These are phyloP conservation scores for Penicillium sp. DNA, from an alignment of 2,329 filamentous ascomycete genomes.

Conservation along the genomic window DNA sequence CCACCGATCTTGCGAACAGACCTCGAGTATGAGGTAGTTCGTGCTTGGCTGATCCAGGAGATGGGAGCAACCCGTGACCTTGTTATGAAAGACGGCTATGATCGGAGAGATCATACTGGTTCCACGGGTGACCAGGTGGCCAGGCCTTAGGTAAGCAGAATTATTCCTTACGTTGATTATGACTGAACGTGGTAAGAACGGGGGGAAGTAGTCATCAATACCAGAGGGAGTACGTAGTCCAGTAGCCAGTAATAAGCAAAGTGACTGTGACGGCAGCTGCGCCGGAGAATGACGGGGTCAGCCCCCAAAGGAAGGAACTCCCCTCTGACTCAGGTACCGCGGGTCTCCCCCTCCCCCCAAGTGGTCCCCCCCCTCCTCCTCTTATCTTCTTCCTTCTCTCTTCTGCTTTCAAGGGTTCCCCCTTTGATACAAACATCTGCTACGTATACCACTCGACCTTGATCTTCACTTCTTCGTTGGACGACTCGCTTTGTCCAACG, in stretches of 20 bases:
- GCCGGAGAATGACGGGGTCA: slow-evolving; percentile 23
- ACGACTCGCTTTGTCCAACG: slow-evolving; percentile 16
- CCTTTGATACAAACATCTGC: not conserved
- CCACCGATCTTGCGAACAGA: slow-evolving; percentile 5
- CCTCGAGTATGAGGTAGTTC: slow-evolving; percentile 2
- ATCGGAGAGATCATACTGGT: slow-evolving; percentile 3
- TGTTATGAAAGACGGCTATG: slow-evolving; percentile 3
- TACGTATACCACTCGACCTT: not conserved
- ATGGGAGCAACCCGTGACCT: slow-evolving; percentile 8
- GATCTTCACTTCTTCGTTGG: slow-evolving; percentile 5
- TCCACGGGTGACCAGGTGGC: slow-evolving; percentile 16
- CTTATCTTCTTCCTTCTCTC: slow-evolving; percentile 22
- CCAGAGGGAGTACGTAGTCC: too few relatives aligned
- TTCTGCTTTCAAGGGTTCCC: slow-evolving; percentile 5
- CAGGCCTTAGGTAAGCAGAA: not conserved
- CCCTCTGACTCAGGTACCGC: slow-evolving; percentile 24
- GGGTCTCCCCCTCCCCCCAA: slow-evolving; percentile 13
- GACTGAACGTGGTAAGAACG: too few relatives aligned
- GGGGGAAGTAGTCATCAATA: too few relatives aligned
- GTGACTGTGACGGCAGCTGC: not conserved
- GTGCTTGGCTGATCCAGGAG: not conserved
- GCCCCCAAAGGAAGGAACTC: not conserved
- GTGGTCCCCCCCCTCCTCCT: slow-evolving; percentile 16
- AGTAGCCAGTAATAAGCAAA: too few relatives aligned
- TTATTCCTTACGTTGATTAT: slow-evolving; percentile 2